A percentile compares a stretch with the other conserved stretches of the same genome.
Evolutionary conservation across 2,329 filamentous ascomycete genomes (phyloP).

Genomic region (Fusarium falciforme): DNA sequence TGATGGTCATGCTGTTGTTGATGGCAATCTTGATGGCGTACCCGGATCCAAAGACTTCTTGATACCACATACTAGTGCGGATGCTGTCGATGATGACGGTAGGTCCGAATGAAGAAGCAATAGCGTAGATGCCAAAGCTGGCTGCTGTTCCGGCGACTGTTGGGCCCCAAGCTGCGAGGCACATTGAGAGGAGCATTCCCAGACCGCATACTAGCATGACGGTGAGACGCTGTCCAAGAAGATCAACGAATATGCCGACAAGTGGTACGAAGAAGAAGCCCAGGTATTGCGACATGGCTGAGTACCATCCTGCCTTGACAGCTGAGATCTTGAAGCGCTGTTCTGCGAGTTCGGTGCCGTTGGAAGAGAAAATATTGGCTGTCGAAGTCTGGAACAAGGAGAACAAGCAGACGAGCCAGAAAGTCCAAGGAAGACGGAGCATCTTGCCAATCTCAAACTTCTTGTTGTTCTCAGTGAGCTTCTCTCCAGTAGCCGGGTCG

Average conservation of each 20-base stretch:
- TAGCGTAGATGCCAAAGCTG: slow-evolving; percentile 69
- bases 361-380: slow-evolving; percentile 64
- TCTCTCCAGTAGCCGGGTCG: slow-evolving; percentile 69
- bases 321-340: slow-evolving; percentile 67
- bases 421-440: slow-evolving; percentile 68
- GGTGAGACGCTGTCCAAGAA: slow-evolving; percentile 64
- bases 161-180: slow-evolving; percentile 63
- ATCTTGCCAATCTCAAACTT: slow-evolving; percentile 67
- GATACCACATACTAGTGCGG: slow-evolving; percentile 69
- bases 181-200: slow-evolving; percentile 65
- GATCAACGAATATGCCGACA: slow-evolving; percentile 66
- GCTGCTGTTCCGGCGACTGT: slow-evolving; percentile 65
- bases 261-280: slow-evolving; percentile 69
- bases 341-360: slow-evolving; percentile 71
- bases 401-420: slow-evolving; percentile 67
- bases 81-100: slow-evolving; percentile 71
- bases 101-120: slow-evolving; percentile 66
- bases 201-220: slow-evolving; percentile 65
- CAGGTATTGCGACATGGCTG: slow-evolving; percentile 64
- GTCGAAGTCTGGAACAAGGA: slow-evolving; percentile 69
- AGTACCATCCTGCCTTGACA: slow-evolving; percentile 71
- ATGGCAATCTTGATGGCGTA: slow-evolving; percentile 71
- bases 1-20: slow-evolving; percentile 73
- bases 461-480: slow-evolving; percentile 69
- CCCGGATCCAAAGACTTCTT: slow-evolving; percentile 69